Conservation (phyloP, 2,329 filamentous ascomycete genomes). For the Diaporthe caulivora region DNA sequence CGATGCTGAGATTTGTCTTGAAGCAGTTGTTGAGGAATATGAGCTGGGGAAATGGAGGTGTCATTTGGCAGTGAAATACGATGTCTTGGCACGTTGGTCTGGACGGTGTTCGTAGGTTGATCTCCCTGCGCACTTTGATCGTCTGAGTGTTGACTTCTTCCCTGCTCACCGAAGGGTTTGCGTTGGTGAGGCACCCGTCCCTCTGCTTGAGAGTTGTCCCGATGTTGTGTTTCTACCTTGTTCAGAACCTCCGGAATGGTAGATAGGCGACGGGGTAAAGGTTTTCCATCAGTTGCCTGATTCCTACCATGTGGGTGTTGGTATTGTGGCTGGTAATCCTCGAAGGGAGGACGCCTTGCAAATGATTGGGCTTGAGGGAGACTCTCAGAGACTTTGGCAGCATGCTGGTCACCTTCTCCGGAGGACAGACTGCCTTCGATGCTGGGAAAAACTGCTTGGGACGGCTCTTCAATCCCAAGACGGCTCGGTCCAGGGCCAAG, state of each 20-base stretch:
- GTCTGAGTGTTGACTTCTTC: not conserved
- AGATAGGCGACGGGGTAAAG: not conserved
- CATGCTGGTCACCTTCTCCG: not conserved
- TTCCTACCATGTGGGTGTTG: not conserved
- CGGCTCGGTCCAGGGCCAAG: not conserved
- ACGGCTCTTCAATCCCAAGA: not conserved
- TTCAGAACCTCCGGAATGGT: not conserved
- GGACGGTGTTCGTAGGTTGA: not conserved
- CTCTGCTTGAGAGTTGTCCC: not conserved
- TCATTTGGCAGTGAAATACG: slow-evolving; percentile 35
- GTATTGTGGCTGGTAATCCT: slow-evolving; percentile 5
- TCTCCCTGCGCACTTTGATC: not conserved
- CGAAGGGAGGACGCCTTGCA: slow-evolving; percentile 9
- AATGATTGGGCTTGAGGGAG: not conserved
- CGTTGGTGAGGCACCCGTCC: not conserved
- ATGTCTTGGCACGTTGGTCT: not conserved
- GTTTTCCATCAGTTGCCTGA: not conserved
- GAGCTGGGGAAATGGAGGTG: slow-evolving; percentile 32
- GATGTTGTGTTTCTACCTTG: too few relatives aligned
- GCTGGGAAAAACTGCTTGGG: not conserved
- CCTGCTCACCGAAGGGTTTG: not conserved
- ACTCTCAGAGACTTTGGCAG: not conserved
- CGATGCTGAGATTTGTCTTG: not conserved
- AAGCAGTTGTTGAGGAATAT: not conserved
- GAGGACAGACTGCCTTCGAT: not conserved